Conservation (phyloP, 2,329 filamentous ascomycete species). For the Aspergillus ruber region DNA sequence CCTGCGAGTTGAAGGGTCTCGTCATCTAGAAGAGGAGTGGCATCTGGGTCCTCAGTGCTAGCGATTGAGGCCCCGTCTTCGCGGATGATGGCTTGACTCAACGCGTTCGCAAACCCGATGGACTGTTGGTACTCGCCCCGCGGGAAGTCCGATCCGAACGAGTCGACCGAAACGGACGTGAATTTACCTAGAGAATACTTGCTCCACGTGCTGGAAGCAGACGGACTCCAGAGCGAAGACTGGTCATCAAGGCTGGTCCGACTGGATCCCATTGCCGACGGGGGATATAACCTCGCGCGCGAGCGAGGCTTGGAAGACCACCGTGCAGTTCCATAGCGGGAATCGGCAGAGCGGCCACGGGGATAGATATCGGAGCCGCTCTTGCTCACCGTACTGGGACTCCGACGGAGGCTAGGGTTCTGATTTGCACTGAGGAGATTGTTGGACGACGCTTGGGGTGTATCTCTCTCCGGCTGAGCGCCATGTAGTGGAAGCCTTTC, state of each 20-base stretch:
- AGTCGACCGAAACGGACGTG: conserved; percentile 87
- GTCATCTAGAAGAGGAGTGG: conserved; percentile 72
- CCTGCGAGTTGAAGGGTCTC: conserved; percentile 86
- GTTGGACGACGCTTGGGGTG: conserved; percentile 40
- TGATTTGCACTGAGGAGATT: conserved; percentile 63
- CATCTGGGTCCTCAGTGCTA: conserved; percentile 55
- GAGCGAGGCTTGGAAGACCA: conserved; percentile 86
- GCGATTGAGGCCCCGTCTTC: conserved; percentile 55
- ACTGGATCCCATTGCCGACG: conserved; percentile 79
- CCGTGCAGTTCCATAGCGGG: conserved; percentile 56
- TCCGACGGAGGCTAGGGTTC: conserved; percentile 66
- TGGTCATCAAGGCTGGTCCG: conserved; percentile 90
- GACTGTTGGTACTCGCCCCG: conserved; percentile 86
- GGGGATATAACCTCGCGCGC: conserved; percentile 66
- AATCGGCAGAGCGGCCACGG: conserved; percentile 65
- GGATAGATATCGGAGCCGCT: conserved; percentile 71
- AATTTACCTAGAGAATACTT: conserved; percentile 86
- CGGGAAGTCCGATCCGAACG: conserved; percentile 69
- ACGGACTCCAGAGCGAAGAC: conserved; percentile 86
- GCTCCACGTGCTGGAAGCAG: conserved; percentile 89
- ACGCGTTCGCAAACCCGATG: conserved; percentile 92
- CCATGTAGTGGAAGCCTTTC: conserved; percentile 83
- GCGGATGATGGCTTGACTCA: conserved; percentile 93
- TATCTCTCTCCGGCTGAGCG: conserved; percentile 45
- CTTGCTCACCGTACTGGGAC: conserved; percentile 87